Base-by-base conservation (phyloP, 805 yeast species). In the Metschnikowia lochheadii region DNA sequence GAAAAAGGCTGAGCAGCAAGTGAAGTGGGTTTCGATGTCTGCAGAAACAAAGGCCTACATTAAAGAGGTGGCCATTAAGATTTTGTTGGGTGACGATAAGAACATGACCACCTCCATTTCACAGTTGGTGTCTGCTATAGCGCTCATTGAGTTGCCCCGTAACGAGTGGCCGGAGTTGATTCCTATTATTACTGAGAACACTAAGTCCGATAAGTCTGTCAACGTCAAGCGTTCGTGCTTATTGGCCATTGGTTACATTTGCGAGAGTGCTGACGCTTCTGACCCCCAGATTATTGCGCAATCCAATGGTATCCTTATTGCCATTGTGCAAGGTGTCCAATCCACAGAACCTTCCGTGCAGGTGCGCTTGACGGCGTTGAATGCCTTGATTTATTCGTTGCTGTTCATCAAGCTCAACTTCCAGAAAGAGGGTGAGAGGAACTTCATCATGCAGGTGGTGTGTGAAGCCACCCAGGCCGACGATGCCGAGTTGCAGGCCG, bases 391-490 rank as follows among this genome's bases (percentile, higher is more conserved):
- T 40, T 87, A 87, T 70, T 90, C 98, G 31, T 79, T 94, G 59
- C 95, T 85, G 57, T 94, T 92, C 68, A 89, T 94, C 69, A 83
- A 86, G 54, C 79, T 77, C 62, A 94, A 94, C 70, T 94, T 94
- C 76, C 90, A 84, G 60, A 80, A 87, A 52, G 98, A 92, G 64
- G 95, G 94, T 53, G 99, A 94, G 76, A 82, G 99, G 64, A 91
- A 94, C 67, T 90, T 87, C 70, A 87, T 94, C 67, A 94, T 94
- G 99, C 97, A 90, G 75, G 97, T 94, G 40, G 97, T 94, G 14
- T 94, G 99, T 72, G 98, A 94, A 71, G 96, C 97, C 15, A 91
- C 99, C n/a, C 97, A 92, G 68, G 87, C 95, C 20, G 79, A 80
- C 34, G 87, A 85, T 63, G 71, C 77, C 41, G 95, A 87, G 60